Conservation (phyloP, 306 rosid species). For the Lupinus albus region DNA sequence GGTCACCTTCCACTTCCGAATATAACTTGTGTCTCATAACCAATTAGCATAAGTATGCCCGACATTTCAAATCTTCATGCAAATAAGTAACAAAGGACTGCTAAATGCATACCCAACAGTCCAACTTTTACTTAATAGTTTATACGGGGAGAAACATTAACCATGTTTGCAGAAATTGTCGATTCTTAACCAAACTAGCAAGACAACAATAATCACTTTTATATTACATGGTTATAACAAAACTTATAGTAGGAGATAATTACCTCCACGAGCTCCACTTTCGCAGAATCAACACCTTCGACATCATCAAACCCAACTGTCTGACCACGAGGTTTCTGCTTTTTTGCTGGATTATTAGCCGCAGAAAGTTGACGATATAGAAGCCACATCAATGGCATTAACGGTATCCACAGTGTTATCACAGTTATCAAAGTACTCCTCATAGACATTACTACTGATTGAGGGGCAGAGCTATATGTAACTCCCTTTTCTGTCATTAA, state of each 20-base stretch:
- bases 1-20: not conserved
- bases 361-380: conserved; percentile 91
- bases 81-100: not conserved
- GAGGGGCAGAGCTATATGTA: conserved; percentile 88
- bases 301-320: conserved; percentile 89
- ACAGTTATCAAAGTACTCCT: conserved; percentile 80
- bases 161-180: not conserved
- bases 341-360: conserved; percentile 84
- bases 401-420: conserved; percentile 86
- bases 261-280: conserved; percentile 97
- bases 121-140: not conserved
- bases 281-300: conserved; percentile 92
- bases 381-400: conserved; percentile 96
- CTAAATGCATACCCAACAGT: not conserved
- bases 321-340: conserved; percentile 64
- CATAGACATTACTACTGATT: conserved; percentile 67
- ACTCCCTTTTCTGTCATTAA: conserved; percentile 89
- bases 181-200: conserved; percentile 23
- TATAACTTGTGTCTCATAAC: not conserved
- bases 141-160: not conserved
- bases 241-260: conserved; percentile 25
- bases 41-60: conserved; percentile 1
- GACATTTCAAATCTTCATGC: not conserved
- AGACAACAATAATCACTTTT: conserved; percentile 22
- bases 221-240: conserved; percentile 6